phyloP scores from a whole-genome alignment of 371 early-diverging fungal species.

The Mucor ambiguus region DNA sequence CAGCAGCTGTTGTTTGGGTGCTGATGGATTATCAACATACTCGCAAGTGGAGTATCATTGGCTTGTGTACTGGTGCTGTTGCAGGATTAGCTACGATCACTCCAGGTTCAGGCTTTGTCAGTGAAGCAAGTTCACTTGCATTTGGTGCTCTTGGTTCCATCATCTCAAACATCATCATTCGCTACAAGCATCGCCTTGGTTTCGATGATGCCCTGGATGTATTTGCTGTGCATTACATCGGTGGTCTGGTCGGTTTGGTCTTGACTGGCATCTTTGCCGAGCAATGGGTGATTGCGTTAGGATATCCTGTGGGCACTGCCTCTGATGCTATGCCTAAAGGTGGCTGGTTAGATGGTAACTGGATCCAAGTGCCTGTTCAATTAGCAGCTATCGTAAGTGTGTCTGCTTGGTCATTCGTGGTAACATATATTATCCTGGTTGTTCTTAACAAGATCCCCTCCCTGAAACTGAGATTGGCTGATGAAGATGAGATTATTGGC shows the following conservation, averaged over 20 bases:
- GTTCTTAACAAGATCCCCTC: conserved; percentile 54
- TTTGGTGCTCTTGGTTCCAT: conserved; percentile 68
- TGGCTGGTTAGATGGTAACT: conserved; percentile 73
- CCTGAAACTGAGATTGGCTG: conserved; percentile 56
- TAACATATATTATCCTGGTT: conserved; percentile 60
- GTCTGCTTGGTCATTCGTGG: conserved; percentile 63
- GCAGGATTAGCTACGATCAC: conserved; percentile 86
- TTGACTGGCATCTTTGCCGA: conserved; percentile 77
- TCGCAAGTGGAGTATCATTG: conserved; percentile 74
- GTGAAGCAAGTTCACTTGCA: conserved; percentile 68
- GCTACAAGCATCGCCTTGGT: conserved; percentile 63
- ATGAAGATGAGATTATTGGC: conserved; percentile 63
- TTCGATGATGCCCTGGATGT: conserved; percentile 82
- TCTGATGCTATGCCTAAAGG: conserved; percentile 48
- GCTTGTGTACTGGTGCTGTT: conserved; percentile 84
- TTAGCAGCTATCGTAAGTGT: conserved; percentile 58
- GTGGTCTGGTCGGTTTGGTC: conserved; percentile 71
- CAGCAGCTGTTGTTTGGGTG: conserved; percentile 77
- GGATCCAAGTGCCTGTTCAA: conserved; percentile 66
- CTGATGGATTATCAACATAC: conserved; percentile 67
- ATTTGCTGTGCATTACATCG: conserved; percentile 74
- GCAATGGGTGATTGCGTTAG: conserved; percentile 58
- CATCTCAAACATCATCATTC: conserved; percentile 65
- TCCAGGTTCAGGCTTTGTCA: conserved; percentile 76
- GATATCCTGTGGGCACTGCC: conserved; percentile 61